phyloP scores from a whole-genome alignment of 192 early-diverging fungal species.

The Chytriomyces confervae region DNA sequence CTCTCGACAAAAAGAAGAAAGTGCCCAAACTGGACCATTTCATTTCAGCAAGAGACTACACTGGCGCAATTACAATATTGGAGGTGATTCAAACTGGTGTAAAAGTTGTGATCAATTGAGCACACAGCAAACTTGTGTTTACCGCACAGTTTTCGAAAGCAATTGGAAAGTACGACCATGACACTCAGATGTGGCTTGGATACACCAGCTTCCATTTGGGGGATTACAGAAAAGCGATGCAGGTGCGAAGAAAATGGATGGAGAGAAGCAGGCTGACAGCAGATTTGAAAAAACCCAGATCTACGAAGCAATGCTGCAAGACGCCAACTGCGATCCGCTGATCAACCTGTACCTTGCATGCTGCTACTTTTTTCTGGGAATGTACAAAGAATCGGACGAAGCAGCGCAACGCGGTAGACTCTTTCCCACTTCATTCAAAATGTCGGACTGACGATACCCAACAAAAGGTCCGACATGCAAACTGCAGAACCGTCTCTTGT shows the following conservation, averaged over 20 bases:
- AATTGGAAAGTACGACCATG: constrained; percentile 48
- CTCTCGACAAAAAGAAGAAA: constrained; percentile 50
- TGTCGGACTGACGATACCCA: not conserved
- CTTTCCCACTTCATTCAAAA: not conserved
- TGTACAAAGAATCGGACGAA: constrained; percentile 68
- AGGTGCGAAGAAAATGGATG: constrained; percentile 47
- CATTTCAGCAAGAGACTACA: constrained; percentile 59
- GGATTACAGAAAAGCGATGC: constrained; percentile 62
- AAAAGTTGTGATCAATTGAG: not conserved
- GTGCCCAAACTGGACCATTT: constrained; percentile 62
- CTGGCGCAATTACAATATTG: constrained; percentile 63
- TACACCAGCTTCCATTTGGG: constrained; percentile 63
- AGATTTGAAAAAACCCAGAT: constrained; percentile 35
- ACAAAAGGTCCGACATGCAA: constrained; percentile 63
- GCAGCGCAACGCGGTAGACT: constrained; percentile 56
- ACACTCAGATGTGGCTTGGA: constrained; percentile 58
- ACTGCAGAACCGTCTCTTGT: constrained; percentile 67
- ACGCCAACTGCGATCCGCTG: constrained; percentile 54
- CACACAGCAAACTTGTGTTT: not conserved
- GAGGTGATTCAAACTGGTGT: constrained; percentile 44
- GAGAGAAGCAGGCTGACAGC: too few relatives aligned
- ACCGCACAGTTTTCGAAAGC: constrained; percentile 54
- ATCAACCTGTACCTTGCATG: constrained; percentile 62
- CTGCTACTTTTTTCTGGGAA: constrained; percentile 65
- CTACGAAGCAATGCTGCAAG: constrained; percentile 50